phyloP scores from a whole-genome alignment of 805 yeast genomes.

The Sungouiozyma ichnusensis region DNA sequence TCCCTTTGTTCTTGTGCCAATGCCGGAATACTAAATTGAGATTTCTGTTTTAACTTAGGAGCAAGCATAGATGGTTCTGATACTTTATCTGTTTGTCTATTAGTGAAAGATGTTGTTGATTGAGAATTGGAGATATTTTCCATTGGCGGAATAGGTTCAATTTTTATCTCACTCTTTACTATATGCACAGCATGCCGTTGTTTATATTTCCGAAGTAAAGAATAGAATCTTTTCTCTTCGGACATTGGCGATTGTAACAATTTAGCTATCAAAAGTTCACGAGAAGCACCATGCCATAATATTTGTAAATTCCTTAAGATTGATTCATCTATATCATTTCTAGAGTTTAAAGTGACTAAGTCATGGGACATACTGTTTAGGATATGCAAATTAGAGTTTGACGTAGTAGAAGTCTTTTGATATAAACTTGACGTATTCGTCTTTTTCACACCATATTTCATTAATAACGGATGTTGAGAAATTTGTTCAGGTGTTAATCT shows the following conservation, averaged over 20 bases:
- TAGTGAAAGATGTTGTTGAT: background rate
- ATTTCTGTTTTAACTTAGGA: slow-evolving; percentile 22
- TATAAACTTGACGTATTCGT: slow-evolving; percentile 2
- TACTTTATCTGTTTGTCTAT: slow-evolving; percentile 3
- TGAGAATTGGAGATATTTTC: background rate
- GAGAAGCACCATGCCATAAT: slow-evolving; percentile 69
- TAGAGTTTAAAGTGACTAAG: slow-evolving; percentile 16
- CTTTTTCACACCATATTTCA: slow-evolving; percentile 39
- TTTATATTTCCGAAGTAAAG: slow-evolving; percentile 62
- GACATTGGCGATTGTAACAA: slow-evolving; percentile 47
- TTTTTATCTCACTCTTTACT: background rate
- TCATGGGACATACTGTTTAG: slow-evolving; percentile 12
- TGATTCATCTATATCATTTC: slow-evolving; percentile 55
- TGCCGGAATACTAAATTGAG: slow-evolving; percentile 24
- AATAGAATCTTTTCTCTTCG: slow-evolving; percentile 74
- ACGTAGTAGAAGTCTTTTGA: slow-evolving; percentile 11
- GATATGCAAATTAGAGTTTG: slow-evolving; percentile 21
- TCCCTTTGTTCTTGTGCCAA: slow-evolving; percentile 5
- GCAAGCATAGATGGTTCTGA: slow-evolving; percentile 7
- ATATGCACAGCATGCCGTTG: slow-evolving; percentile 43
- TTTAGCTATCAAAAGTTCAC: slow-evolving; percentile 43
- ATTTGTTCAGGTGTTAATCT: slow-evolving; percentile 63
- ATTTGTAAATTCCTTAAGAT: slow-evolving; percentile 67
- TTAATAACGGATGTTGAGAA: slow-evolving; percentile 65
- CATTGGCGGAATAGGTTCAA: background rate